Base-by-base conservation (phyloP, 768 basidiomycete species). In the Crucibulum laeve region DNA sequence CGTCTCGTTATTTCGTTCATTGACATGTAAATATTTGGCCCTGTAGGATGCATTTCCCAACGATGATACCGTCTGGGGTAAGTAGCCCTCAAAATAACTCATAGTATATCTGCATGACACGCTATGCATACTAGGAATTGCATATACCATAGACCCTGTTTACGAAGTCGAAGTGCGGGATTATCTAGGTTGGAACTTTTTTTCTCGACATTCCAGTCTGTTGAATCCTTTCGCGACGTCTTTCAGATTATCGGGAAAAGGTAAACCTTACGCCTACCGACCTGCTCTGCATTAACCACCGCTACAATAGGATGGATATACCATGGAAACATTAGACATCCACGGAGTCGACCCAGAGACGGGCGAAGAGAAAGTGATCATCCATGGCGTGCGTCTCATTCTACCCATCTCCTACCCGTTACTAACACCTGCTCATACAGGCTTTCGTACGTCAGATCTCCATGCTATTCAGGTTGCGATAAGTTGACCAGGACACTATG, bases 31-130 rank as follows among this genome's bases (percentile, higher is more conserved):
- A 11, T 11, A 13, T 43, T 32, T 28, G 11, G 18, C 11, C 41
- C 19, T 21, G 5, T 46, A 86, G 84, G 84, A 87, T 52, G 60
- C 77, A 1, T 84, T 83, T 50, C 84, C 80, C 0, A 69, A 84
- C 42, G 82, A 86, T 22, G 85, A 90, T 53, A 75, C 76, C 25
- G 90, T 94, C 2, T 96, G 94, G 94, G 94, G 90, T 76, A 47
- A 24, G 73, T 60, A 18, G 11, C 21, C 11, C 32, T 42, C 3
- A 22, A 40, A 13, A 32, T 4, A 11, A 11, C 15, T 32, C 11
- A 3, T 32, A 13, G 2, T 25, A 14, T 22, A 25, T 40, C 19
- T n/a, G 39, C 5, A 10, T 35, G 25, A 41, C 5, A 17, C 3
- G 3, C 41, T 24, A 10, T 7, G 14, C 25, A 6, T 28, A 4